Evolutionary conservation across 805 yeast species (phyloP).

Genomic region (Kodamaea kaohsiungensis): DNA sequence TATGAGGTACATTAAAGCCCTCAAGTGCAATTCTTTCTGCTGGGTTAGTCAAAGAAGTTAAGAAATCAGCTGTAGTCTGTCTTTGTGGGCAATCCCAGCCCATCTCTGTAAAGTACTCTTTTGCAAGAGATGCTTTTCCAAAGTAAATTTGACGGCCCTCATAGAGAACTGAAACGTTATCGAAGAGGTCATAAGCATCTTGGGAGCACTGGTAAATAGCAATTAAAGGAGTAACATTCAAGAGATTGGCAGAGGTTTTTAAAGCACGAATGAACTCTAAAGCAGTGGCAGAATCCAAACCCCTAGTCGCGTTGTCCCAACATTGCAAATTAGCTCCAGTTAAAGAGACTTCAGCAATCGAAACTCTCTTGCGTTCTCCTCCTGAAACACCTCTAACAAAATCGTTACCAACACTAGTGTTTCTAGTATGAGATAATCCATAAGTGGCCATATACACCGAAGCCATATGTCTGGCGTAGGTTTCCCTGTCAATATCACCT

Average conservation of each 20-base stretch:
- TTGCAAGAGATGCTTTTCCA: slow-evolving; percentile 49
- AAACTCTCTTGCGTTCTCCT: slow-evolving; percentile 84
- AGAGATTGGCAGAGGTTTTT: slow-evolving; percentile 56
- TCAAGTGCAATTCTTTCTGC: slow-evolving; percentile 44
- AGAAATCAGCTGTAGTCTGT: slow-evolving; percentile 60
- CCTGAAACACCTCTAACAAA: slow-evolving; percentile 76
- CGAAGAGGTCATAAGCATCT: slow-evolving; percentile 63
- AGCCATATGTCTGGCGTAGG: slow-evolving; percentile 23
- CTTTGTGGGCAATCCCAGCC: slow-evolving; percentile 58
- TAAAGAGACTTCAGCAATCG: slow-evolving; percentile 75
- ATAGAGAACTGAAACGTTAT: slow-evolving; percentile 60
- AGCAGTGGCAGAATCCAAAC: slow-evolving; percentile 83
- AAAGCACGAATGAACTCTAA: slow-evolving; percentile 69
- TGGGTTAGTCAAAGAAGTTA: slow-evolving; percentile 58
- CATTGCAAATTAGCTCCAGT: slow-evolving; percentile 64
- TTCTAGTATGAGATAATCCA: slow-evolving; percentile 60
- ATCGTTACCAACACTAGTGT: slow-evolving; percentile 63
- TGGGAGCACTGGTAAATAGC: slow-evolving; percentile 59
- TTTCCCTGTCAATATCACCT: slow-evolving; percentile 29
- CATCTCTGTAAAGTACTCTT: slow-evolving; percentile 50
- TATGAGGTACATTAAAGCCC: slow-evolving; percentile 51
- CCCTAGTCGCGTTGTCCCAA: slow-evolving; percentile 86
- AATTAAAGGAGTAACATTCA: slow-evolving; percentile 53
- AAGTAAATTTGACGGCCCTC: slow-evolving; percentile 58
- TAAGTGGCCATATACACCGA: slow-evolving; percentile 25